These are phyloP conservation scores for Scedosporium minutisporum DNA, from an alignment of 2,329 filamentous ascomycete genomes.

Conservation along the genomic window DNA sequence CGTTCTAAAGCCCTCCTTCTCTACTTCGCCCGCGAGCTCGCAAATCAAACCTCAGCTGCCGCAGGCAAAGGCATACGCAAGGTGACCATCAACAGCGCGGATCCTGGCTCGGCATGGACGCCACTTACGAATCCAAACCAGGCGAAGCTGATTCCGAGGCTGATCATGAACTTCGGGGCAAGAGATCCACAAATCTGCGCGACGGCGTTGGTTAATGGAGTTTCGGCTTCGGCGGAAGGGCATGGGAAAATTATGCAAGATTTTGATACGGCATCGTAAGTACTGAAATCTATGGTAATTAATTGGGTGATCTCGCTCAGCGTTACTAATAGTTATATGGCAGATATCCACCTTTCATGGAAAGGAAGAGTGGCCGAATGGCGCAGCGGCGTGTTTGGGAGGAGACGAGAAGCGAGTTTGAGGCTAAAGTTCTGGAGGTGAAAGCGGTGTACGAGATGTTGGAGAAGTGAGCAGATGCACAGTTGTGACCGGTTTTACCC, in stretches of 20 bases:
- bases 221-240: constrained; percentile 18
- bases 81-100: constrained; percentile 27
- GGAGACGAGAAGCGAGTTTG: constrained; percentile 16
- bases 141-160: constrained; percentile 22
- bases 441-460: constrained; percentile 15
- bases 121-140: constrained; percentile 26
- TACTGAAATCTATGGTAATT: constrained; percentile 1
- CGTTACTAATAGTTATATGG: neutral
- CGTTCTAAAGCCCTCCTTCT: constrained; percentile 26
- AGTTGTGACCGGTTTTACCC: neutral
- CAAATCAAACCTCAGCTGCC: constrained; percentile 16
- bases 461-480: neutral
- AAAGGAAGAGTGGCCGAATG: constrained; percentile 15
- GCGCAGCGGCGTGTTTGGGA: constrained; percentile 19
- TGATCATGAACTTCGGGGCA: constrained; percentile 28
- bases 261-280: constrained; percentile 23
- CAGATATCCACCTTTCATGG: constrained; percentile 27
- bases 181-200: constrained; percentile 25
- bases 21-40: constrained; percentile 26
- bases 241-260: constrained; percentile 28
- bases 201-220: constrained; percentile 27
- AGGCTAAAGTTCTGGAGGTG: constrained; percentile 17
- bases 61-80: constrained; percentile 14
- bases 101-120: constrained; percentile 28
- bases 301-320: no score